A percentile compares a stretch with the other conserved stretches of the same genome.
These are phyloP conservation scores for Tylopilus sp. DNA, from an alignment of 1,284 basidiomycete species.

Conservation along the genomic window DNA sequence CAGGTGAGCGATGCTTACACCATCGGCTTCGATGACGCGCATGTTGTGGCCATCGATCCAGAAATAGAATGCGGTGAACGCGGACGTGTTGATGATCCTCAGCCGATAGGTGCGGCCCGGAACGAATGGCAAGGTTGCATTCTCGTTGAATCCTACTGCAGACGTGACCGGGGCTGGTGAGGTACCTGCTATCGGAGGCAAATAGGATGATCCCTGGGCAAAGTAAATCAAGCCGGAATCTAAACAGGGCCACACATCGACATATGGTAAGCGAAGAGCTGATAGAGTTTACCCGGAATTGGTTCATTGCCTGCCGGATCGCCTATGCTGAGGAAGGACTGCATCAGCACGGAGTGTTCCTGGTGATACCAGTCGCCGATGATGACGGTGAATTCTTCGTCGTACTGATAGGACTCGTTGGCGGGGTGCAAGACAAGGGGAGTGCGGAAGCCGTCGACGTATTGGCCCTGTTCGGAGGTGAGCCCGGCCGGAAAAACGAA, in stretches of 20 bases:
- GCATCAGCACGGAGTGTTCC: conserved; percentile 63
- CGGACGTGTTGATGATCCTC: conserved; percentile 77
- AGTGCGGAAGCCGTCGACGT: conserved; percentile 81
- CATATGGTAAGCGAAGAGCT: background rate
- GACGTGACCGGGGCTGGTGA: conserved; percentile 48
- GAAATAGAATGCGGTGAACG: conserved; percentile 76
- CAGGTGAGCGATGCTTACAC: conserved; percentile 46
- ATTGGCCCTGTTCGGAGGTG: conserved; percentile 62
- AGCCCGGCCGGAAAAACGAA: background rate
- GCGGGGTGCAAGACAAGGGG: conserved; percentile 74
- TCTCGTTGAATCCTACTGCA: conserved; percentile 79
- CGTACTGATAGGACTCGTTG: conserved; percentile 70
- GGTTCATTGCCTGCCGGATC: conserved; percentile 88
- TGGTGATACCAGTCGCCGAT: conserved; percentile 86
- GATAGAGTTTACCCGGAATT: conserved; percentile 59
- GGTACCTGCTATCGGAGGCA: conserved; percentile 56
- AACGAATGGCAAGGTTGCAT: conserved; percentile 80
- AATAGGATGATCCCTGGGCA: conserved; percentile 69
- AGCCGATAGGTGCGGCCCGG: conserved; percentile 79
- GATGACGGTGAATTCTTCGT: conserved; percentile 88
- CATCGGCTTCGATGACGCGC: conserved; percentile 87
- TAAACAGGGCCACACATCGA: conserved; percentile 25
- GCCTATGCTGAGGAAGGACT: conserved; percentile 71
- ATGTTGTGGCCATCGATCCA: conserved; percentile 93
- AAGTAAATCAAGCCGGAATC: conserved; percentile 87